Conservation (phyloP, 495 filamentous ascomycete species). For the Halenospora varia region DNA sequence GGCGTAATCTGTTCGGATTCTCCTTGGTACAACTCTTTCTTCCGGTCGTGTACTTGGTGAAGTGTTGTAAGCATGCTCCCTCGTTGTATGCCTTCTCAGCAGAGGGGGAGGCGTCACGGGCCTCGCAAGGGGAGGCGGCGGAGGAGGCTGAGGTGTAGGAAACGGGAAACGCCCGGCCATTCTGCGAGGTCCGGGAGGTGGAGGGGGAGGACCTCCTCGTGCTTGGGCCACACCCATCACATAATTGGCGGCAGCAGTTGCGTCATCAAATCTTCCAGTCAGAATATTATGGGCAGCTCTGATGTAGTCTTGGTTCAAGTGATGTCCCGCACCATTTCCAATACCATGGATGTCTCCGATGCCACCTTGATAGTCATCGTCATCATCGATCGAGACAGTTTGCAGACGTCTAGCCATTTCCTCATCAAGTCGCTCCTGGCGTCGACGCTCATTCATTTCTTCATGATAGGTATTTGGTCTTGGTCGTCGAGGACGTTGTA, state of each 20-base stretch:
- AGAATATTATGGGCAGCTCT: conserved; percentile 19
- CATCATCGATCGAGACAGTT: conserved; percentile 36
- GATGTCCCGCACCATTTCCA: conserved; percentile 37
- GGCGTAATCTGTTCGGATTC: conserved; percentile 18
- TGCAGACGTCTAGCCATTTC: conserved; percentile 52
- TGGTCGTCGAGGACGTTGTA: conserved; percentile 22
- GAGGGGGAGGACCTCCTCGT: conserved; percentile 15
- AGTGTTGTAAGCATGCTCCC: conserved; percentile 18
- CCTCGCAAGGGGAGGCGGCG: background rate
- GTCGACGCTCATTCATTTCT: conserved; percentile 43
- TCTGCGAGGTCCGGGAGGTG: conserved; percentile 4
- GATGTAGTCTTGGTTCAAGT: conserved; percentile 44
- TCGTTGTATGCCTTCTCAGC: conserved; percentile 18
- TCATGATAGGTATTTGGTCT: conserved; percentile 47
- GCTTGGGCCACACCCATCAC: conserved; percentile 21
- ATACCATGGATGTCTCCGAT: conserved; percentile 33
- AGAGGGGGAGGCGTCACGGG: conserved; percentile 16
- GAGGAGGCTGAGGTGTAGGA: background rate
- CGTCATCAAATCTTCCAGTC: conserved; percentile 19
- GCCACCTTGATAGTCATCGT: conserved; percentile 31
- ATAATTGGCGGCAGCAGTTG: conserved; percentile 23
- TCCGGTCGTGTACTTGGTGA: conserved; percentile 5
- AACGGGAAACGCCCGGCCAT: conserved; percentile 16
- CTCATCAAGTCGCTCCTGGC: conserved; percentile 55
- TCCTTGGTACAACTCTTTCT: conserved; percentile 20